Conservation (phyloP, 2,329 filamentous ascomycete species). For the Cercospora brassicicola region DNA sequence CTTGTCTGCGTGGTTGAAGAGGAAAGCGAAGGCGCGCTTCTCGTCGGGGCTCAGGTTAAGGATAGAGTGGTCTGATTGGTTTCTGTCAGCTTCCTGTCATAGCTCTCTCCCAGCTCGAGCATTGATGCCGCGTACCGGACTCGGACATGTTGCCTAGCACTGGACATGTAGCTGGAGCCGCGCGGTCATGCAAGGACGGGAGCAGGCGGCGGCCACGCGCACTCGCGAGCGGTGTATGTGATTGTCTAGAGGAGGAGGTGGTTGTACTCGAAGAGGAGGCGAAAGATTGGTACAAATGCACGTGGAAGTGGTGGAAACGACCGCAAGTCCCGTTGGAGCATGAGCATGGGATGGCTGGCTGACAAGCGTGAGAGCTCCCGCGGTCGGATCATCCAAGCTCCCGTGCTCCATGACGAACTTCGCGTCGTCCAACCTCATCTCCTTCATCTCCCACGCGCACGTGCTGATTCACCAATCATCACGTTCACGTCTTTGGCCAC, state of each 20-base stretch:
- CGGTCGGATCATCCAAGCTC: background rate
- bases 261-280: background rate
- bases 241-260: background rate
- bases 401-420: background rate
- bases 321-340: background rate
- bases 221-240: background rate
- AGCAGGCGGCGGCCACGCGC: background rate
- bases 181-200: slow-evolving; percentile 7
- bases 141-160: slow-evolving; percentile 29
- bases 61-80: slow-evolving; percentile 34
- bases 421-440: background rate
- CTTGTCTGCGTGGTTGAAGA: slow-evolving; percentile 89
- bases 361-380: background rate
- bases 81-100: slow-evolving; percentile 11
- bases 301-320: background rate
- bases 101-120: background rate
- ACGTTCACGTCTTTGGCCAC: background rate
- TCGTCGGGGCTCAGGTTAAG: slow-evolving; percentile 82
- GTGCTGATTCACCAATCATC: background rate
- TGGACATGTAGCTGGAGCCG: slow-evolving; percentile 10
- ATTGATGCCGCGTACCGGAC: slow-evolving; percentile 17
- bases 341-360: slow-evolving; percentile 6
- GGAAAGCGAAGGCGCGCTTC: slow-evolving; percentile 88
- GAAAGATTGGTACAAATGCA: slow-evolving; percentile 3
- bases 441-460: background rate